Evolutionary conservation across 2,329 filamentous ascomycete genomes (phyloP).

Genomic region (Spiromastix sp.): DNA sequence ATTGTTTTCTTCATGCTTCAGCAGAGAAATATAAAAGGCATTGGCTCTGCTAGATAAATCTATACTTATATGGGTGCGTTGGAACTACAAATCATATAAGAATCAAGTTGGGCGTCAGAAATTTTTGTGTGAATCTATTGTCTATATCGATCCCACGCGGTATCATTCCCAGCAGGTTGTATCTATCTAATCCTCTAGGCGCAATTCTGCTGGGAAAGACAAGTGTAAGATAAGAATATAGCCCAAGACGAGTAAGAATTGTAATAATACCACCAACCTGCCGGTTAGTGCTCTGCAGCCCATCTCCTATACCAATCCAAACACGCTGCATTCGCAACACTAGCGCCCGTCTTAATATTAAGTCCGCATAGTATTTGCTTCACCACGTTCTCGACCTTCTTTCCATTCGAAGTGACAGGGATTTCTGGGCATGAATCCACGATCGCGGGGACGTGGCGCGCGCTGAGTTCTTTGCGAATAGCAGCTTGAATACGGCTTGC

Average conservation of each 20-base stretch:
- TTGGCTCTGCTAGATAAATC: too few relatives aligned
- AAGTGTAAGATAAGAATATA: slow-evolving; percentile 2
- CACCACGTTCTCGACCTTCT: slow-evolving; percentile 95
- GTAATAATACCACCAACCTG: too few relatives aligned
- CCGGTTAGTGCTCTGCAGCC: slow-evolving; percentile 45
- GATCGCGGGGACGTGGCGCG: slow-evolving; percentile 77
- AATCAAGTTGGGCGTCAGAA: too few relatives aligned
- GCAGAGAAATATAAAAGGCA: background rate
- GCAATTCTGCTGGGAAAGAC: background rate
- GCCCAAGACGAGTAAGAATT: background rate
- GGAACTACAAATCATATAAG: too few relatives aligned
- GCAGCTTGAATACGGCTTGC: slow-evolving; percentile 53
- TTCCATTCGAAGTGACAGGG: slow-evolving; percentile 85
- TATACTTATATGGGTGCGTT: too few relatives aligned
- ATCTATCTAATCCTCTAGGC: too few relatives aligned
- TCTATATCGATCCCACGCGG: background rate
- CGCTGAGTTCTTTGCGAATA: slow-evolving; percentile 69
- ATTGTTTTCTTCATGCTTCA: slow-evolving; percentile 2
- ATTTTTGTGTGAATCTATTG: background rate
- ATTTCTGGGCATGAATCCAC: slow-evolving; percentile 79
- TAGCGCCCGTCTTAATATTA: slow-evolving; percentile 78
- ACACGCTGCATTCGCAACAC: slow-evolving; percentile 83
- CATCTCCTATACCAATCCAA: slow-evolving; percentile 80
- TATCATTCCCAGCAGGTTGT: too few relatives aligned
- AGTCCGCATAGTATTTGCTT: slow-evolving; percentile 91